A percentile compares a stretch with the other conserved stretches of the same genome.
Conservation (phyloP, 163 green algal species). For the Picocystis sp. region DNA sequence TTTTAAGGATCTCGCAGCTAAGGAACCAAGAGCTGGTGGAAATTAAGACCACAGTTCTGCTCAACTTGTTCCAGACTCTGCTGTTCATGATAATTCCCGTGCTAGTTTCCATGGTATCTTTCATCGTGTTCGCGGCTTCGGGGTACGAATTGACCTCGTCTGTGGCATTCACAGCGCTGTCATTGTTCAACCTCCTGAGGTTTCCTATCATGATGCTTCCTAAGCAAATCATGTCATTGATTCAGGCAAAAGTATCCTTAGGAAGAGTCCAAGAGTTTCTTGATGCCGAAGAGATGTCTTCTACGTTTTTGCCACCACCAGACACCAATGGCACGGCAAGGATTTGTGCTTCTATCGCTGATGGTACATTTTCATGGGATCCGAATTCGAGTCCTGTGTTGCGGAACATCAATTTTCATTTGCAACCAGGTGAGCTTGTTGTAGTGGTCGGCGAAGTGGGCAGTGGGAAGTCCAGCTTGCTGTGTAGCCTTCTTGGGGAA, state of each 20-base stretch:
- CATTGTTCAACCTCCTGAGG: slow-evolving; percentile 83
- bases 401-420: slow-evolving; percentile 10
- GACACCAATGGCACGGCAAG: not conserved
- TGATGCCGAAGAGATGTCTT: slow-evolving; percentile 14
- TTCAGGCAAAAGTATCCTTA: slow-evolving; percentile 19
- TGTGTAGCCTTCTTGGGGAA: slow-evolving; percentile 76
- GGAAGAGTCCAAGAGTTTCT: slow-evolving; percentile 31
- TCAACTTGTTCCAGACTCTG: slow-evolving; percentile 13
- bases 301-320: not conserved
- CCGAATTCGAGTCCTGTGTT: not conserved
- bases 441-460: slow-evolving; percentile 52
- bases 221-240: slow-evolving; percentile 20
- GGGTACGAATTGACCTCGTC: slow-evolving; percentile 46
- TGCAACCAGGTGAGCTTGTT: slow-evolving; percentile 29
- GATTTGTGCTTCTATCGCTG: too few relatives aligned
- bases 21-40: slow-evolving; percentile 50
- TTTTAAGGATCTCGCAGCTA: slow-evolving; percentile 44
- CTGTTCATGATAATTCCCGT: slow-evolving; percentile 26
- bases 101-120: slow-evolving; percentile 40
- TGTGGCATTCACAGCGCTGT: slow-evolving; percentile 69
- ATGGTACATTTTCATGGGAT: slow-evolving; percentile 8
- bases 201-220: slow-evolving; percentile 66
- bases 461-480: slow-evolving; percentile 61
- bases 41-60: slow-evolving; percentile 27
- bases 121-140: slow-evolving; percentile 37